A percentile compares a stretch with the other conserved stretches of the same genome.
Conservation (phyloP, 495 filamentous ascomycete genomes). For the Tuber microsphaerosporum region DNA sequence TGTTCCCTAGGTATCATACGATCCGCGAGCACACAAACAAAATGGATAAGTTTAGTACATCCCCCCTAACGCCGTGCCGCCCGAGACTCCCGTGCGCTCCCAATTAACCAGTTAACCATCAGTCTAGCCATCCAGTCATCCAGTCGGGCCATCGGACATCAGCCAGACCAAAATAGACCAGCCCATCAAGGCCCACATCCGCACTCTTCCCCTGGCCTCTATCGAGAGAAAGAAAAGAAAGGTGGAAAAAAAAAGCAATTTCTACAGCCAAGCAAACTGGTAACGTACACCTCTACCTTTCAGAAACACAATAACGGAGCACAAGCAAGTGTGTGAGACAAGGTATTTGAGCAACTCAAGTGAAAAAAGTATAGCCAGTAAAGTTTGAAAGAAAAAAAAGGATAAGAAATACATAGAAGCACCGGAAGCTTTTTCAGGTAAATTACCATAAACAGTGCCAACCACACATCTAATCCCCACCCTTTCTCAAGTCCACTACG, state of each 20-base stretch:
- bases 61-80: neutral
- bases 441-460: neutral
- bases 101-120: neutral
- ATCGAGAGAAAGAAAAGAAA: neutral
- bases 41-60: neutral
- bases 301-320: neutral
- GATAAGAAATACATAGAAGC: neutral
- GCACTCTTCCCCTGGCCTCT: neutral
- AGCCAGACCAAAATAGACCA: neutral
- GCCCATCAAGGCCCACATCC: neutral
- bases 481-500: conserved; percentile 67
- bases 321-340: neutral
- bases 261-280: neutral
- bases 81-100: neutral
- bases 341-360: neutral
- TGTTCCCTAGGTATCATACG: neutral
- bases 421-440: neutral
- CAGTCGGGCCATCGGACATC: neutral
- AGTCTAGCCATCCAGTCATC: neutral
- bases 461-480: conserved; percentile 34
- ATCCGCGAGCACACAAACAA: neutral
- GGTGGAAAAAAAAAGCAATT: neutral
- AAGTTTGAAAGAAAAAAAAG: neutral
- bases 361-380: neutral
- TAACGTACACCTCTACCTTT: neutral